Percentiles rank a stretch among this genome's conserved stretches.
Evolutionary conservation across 352 stramenopile species (phyloP).

Genomic region (Pythium brassicae): DNA sequence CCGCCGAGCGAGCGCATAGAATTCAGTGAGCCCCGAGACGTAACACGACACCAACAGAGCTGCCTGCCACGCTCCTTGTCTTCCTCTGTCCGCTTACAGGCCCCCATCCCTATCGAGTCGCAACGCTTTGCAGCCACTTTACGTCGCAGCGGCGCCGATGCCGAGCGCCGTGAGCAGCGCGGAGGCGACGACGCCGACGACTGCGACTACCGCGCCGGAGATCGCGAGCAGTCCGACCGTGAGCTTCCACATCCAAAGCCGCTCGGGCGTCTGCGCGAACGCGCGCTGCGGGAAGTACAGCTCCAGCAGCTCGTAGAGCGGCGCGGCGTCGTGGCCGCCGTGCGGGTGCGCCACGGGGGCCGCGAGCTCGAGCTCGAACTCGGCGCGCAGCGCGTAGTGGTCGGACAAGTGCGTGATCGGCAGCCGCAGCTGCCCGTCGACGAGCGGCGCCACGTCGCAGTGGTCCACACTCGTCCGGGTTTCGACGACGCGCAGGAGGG

Average conservation of each 20-base stretch:
- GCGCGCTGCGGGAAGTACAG: constrained; percentile 57
- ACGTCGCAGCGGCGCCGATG: neutral
- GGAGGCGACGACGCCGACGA: constrained; percentile 1
- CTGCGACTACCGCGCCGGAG: neutral
- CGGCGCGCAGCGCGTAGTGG: constrained; percentile 59
- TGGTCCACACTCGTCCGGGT: constrained; percentile 53
- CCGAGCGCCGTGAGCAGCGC: constrained; percentile 6
- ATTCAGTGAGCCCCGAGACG: constrained; percentile 5
- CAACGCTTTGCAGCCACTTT: neutral
- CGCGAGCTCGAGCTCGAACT: constrained; percentile 46
- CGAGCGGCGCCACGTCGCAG: constrained; percentile 26
- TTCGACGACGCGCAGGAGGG: constrained; percentile 38
- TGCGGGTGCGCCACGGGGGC: constrained; percentile 37
- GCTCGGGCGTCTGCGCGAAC: constrained; percentile 50
- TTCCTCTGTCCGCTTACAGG: too few species aligned
- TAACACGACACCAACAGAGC: constrained; percentile 1
- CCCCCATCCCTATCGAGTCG: too few species aligned
- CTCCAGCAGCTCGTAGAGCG: constrained; percentile 57
- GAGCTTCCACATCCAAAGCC: constrained; percentile 72
- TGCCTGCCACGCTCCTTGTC: too few species aligned
- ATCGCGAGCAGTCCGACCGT: constrained; percentile 18
- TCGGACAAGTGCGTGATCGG: constrained; percentile 81
- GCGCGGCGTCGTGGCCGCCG: constrained; percentile 25
- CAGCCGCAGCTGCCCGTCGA: constrained; percentile 16
- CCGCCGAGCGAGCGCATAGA: constrained; percentile 5